Conservation (phyloP, 2,329 filamentous ascomycete species). For the Colletotrichum theobromicola region DNA sequence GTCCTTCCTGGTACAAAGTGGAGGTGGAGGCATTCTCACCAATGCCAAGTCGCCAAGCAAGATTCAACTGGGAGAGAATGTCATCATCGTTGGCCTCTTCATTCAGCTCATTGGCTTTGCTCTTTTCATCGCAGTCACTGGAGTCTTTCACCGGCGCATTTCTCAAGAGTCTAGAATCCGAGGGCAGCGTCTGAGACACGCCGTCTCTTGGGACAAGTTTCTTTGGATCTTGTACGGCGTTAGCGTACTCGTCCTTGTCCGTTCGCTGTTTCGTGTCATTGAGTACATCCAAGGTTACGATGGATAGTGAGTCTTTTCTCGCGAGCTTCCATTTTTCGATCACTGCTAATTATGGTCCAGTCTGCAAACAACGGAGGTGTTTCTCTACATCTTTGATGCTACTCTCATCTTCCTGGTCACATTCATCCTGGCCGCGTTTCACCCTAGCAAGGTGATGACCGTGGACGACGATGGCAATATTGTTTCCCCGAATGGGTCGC, state of each 20-base stretch:
- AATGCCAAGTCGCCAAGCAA: neutral
- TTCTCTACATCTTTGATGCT: neutral
- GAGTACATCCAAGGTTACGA: neutral
- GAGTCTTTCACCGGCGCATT: neutral
- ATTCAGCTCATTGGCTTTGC: neutral
- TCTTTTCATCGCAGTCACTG: neutral
- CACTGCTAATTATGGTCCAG: neutral
- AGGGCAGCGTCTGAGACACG: neutral
- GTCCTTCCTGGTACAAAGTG: neutral
- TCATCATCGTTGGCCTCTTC: neutral
- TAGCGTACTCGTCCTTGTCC: neutral
- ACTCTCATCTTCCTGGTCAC: neutral
- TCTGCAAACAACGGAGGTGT: neutral
- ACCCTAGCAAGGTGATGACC: neutral
- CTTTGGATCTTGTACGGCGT: neutral
- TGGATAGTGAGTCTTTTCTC: neutral
- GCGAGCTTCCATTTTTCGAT: neutral
- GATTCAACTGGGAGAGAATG: neutral
- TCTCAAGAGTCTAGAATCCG: neutral
- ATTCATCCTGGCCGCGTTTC: neutral
- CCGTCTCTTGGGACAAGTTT: neutral
- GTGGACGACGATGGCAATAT: neutral
- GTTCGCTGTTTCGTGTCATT: neutral
- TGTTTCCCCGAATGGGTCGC: neutral
- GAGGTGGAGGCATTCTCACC: neutral